Evolutionary conservation across 1,284 basidiomycete species (phyloP).

Genomic region (Rhodotorula glutinis): DNA sequence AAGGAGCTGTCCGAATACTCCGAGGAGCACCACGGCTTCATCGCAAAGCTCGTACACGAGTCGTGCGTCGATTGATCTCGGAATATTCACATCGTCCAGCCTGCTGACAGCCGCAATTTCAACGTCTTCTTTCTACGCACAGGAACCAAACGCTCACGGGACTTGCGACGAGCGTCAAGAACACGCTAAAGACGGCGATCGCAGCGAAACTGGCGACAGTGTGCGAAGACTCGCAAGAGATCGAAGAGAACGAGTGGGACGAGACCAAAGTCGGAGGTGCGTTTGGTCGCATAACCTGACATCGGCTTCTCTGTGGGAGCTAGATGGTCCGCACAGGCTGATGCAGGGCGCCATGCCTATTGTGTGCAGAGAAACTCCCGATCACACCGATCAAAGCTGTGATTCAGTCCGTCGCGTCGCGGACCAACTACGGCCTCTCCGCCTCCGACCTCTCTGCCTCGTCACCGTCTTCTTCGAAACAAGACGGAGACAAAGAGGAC

Average conservation of each 20-base stretch:
- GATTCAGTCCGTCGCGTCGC: constrained; percentile 20
- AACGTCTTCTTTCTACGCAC: not conserved
- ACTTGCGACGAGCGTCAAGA: constrained; percentile 64
- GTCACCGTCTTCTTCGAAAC: no score
- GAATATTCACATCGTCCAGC: no score
- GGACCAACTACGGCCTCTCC: constrained; percentile 35
- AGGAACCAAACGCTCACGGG: constrained; percentile 66
- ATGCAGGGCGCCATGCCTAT: no score
- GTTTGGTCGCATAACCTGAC: not conserved
- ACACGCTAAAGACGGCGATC: constrained; percentile 51
- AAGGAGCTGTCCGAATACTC: constrained; percentile 54
- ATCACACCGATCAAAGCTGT: constrained; percentile 17
- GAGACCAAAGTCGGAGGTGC: constrained; percentile 1
- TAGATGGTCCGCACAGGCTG: no score
- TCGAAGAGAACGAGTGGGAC: not conserved
- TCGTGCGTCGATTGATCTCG: constrained; percentile 20
- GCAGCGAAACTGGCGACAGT: constrained; percentile 8
- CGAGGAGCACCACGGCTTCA: constrained; percentile 57
- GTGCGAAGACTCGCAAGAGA: constrained; percentile 38
- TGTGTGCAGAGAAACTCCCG: constrained; percentile 25
- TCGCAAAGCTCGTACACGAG: constrained; percentile 35
- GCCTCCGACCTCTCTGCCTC: constrained; percentile 4
- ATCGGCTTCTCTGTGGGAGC: no score
- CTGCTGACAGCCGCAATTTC: no score
- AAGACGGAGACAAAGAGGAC: constrained; percentile 2